phyloP scores from a whole-genome alignment of 2,329 filamentous ascomycete genomes.

The Hysterium pulicare region DNA sequence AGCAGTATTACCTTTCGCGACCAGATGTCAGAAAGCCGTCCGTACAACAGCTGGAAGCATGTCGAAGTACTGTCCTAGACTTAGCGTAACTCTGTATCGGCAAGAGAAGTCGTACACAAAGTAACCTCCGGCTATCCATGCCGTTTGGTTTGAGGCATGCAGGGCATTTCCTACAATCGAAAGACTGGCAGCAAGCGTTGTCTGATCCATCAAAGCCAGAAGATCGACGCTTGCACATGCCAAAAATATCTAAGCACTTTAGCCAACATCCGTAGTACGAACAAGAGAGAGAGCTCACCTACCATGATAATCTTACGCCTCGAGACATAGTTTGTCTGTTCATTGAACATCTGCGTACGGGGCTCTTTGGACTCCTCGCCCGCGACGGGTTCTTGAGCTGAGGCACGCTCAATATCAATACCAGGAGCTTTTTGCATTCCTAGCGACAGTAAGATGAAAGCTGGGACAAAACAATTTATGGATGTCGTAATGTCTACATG shows the following conservation, averaged over 20 bases:
- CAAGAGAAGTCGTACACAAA: background rate
- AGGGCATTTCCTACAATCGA: constrained; percentile 74
- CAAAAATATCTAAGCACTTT: constrained; percentile 62
- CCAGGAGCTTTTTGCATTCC: too few relatives aligned
- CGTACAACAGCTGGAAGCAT: constrained; percentile 71
- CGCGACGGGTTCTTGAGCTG: too few relatives aligned
- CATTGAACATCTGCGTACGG: constrained; percentile 5
- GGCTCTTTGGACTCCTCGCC: background rate
- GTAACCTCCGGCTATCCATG: constrained; percentile 66
- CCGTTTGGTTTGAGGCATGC: constrained; percentile 68
- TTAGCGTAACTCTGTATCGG: too few relatives aligned
- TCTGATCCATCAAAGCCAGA: constrained; percentile 69
- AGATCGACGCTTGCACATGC: constrained; percentile 57
- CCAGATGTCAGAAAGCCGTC: constrained; percentile 68
- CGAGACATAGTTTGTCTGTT: constrained; percentile 10
- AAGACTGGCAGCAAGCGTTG: constrained; percentile 74
- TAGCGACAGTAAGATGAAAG: too few relatives aligned
- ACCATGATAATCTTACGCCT: constrained; percentile 6
- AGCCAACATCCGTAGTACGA: too few relatives aligned
- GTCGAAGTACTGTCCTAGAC: constrained; percentile 58
- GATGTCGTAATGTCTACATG: too few relatives aligned
- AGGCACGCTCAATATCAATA: too few relatives aligned
- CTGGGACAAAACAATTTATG: too few relatives aligned
- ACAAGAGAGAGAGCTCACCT: too few relatives aligned
- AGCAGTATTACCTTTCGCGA: constrained; percentile 65